phyloP scores from a whole-genome alignment of 2,329 filamentous ascomycete genomes.

The Neonectria ditissima region DNA sequence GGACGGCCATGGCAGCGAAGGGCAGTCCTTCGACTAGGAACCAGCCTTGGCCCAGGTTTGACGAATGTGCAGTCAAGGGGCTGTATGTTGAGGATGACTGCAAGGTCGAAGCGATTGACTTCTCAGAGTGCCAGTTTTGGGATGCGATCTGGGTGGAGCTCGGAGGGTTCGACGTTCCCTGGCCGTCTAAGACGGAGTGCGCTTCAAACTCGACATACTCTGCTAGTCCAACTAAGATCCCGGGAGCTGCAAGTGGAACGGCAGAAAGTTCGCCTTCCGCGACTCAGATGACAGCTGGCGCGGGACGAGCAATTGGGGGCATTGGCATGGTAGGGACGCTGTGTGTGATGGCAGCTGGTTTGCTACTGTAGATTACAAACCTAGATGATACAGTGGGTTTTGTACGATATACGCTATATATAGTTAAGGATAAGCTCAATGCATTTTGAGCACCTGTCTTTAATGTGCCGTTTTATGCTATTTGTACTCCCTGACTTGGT shows the following conservation, averaged over 20 bases:
- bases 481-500: not conserved
- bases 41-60: slow-evolving; percentile 27
- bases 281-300: not conserved
- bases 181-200: slow-evolving; percentile 1
- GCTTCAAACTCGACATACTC: not conserved
- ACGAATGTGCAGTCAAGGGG: not conserved
- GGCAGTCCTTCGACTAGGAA: slow-evolving; percentile 21
- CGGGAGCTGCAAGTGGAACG: not conserved
- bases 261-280: not conserved
- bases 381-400: not conserved
- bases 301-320: not conserved
- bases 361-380: not conserved
- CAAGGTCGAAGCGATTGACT: slow-evolving; percentile 10
- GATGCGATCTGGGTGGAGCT: slow-evolving; percentile 30
- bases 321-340: not conserved
- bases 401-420: not conserved
- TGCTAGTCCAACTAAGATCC: not conserved
- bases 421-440: too few species aligned
- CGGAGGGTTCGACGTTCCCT: slow-evolving; percentile 19
- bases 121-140: slow-evolving; percentile 37
- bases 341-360: not conserved
- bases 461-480: not conserved
- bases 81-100: slow-evolving; percentile 6
- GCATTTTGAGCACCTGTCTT: not conserved
- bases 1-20: slow-evolving; percentile 32